Conservation (phyloP, 2,329 filamentous ascomycete genomes). For the Periconia sp. region DNA sequence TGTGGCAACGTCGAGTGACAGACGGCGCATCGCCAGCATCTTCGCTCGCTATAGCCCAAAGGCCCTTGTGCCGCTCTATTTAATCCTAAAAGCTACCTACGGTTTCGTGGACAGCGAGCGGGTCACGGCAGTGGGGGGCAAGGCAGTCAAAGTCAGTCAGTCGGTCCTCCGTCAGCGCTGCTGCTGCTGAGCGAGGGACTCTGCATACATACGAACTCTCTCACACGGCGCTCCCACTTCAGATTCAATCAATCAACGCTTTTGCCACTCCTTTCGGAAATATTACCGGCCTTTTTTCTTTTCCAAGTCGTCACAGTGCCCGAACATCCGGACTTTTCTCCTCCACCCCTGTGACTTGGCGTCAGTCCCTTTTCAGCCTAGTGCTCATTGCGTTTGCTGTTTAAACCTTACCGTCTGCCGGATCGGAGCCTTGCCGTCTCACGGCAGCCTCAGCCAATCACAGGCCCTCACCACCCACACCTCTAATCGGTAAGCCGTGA, state of each 20-base stretch:
- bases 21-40: slow-evolving; percentile 26
- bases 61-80: slow-evolving; percentile 34
- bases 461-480: no score
- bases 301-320: slow-evolving; percentile 15
- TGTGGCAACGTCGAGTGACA: slow-evolving; percentile 42
- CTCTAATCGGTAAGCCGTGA: slow-evolving; percentile 2
- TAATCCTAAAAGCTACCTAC: slow-evolving; percentile 30
- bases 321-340: slow-evolving; percentile 23
- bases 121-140: slow-evolving; percentile 25
- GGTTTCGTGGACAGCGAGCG: slow-evolving; percentile 30
- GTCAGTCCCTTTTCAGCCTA: slow-evolving; percentile 37
- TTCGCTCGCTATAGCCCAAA: slow-evolving; percentile 31
- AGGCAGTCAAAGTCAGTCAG: slow-evolving; percentile 15
- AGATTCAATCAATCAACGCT: slow-evolving; percentile 17
- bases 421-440: slow-evolving; percentile 22
- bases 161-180: slow-evolving; percentile 14
- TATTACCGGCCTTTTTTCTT: slow-evolving; percentile 38
- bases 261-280: slow-evolving; percentile 28
- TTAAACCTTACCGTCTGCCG: slow-evolving; percentile 28
- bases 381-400: slow-evolving; percentile 26
- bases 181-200: slow-evolving; percentile 24
- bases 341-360: slow-evolving; percentile 30
- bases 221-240: no score
- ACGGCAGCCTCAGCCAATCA: slow-evolving; percentile 2
- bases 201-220: slow-evolving; percentile 10